Evolutionary conservation across 2,329 filamentous ascomycete species (phyloP).

Genomic region (Orbilia brochopaga): DNA sequence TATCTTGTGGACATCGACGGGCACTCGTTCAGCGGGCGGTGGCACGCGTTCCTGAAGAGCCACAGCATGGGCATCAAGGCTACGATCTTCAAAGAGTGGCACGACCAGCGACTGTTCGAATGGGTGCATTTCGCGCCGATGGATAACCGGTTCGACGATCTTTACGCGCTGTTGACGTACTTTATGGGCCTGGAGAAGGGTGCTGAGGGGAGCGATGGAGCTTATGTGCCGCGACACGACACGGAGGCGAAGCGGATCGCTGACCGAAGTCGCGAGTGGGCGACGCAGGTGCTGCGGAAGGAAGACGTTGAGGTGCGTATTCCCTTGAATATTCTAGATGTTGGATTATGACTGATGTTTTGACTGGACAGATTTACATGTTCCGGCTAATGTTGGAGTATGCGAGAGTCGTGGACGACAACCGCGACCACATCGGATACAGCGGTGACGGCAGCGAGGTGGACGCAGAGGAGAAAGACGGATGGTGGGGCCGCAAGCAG

Average conservation of each 20-base stretch:
- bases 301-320: slow-evolving; percentile 59
- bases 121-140: slow-evolving; percentile 85
- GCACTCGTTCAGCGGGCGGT: slow-evolving; percentile 72
- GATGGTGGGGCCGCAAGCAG: neutral
- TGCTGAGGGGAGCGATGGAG: slow-evolving; percentile 25
- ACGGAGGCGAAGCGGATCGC: slow-evolving; percentile 69
- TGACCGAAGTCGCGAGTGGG: slow-evolving; percentile 70
- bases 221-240: slow-evolving; percentile 62
- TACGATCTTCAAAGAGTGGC: slow-evolving; percentile 80
- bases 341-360: slow-evolving; percentile 5
- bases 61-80: slow-evolving; percentile 77
- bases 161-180: slow-evolving; percentile 62
- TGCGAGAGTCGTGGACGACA: slow-evolving; percentile 60
- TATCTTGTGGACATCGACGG: slow-evolving; percentile 79
- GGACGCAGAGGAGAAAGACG: slow-evolving; percentile 15
- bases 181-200: slow-evolving; percentile 50
- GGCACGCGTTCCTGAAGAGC: slow-evolving; percentile 71
- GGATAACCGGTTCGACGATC: slow-evolving; percentile 74
- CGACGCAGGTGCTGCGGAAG: slow-evolving; percentile 69
- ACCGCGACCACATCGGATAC: slow-evolving; percentile 58
- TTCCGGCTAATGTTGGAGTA: slow-evolving; percentile 70
- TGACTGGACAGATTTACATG: slow-evolving; percentile 75
- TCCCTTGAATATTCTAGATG: neutral
- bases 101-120: slow-evolving; percentile 73
- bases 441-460: slow-evolving; percentile 50